These are phyloP conservation scores for Myotisia sp. DNA, from an alignment of 2,329 filamentous ascomycete genomes.

Conservation along the genomic window DNA sequence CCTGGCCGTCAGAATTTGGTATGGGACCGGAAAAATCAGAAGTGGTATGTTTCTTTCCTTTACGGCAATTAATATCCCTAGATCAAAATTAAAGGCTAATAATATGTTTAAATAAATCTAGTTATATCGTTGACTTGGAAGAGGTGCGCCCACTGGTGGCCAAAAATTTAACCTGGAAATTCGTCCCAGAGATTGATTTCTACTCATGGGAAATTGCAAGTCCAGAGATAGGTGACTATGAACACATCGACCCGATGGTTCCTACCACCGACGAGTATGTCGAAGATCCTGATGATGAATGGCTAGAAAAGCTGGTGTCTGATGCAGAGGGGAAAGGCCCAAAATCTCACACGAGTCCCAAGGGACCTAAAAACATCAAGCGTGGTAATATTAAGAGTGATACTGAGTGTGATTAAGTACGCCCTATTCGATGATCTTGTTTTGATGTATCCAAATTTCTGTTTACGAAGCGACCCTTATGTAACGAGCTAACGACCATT, in stretches of 20 bases:
- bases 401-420: too few species aligned
- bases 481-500: too few species aligned
- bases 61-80: not conserved
- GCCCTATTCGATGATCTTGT: too few species aligned
- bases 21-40: conserved; percentile 11
- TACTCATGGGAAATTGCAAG: conserved; percentile 8
- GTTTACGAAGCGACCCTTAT: too few species aligned
- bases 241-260: conserved; percentile 12
- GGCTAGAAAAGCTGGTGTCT: conserved; percentile 8
- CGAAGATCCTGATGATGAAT: conserved; percentile 9
- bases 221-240: conserved; percentile 3
- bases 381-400: too few species aligned
- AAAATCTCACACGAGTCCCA: too few species aligned
- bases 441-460: too few species aligned
- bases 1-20: conserved; percentile 17
- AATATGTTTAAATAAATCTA: not conserved
- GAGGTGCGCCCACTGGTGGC: conserved; percentile 9
- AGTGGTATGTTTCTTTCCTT: conserved; percentile 8
- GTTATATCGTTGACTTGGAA: conserved; percentile 12
- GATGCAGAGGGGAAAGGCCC: too few species aligned
- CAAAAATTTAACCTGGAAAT: too few species aligned
- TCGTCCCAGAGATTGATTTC: conserved; percentile 7
- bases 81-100: too few species aligned
- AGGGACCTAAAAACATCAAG: too few species aligned
- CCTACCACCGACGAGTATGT: conserved; percentile 5